phyloP scores from a whole-genome alignment of 140 eudicot genomes.

The Bidens hawaiensis region DNA sequence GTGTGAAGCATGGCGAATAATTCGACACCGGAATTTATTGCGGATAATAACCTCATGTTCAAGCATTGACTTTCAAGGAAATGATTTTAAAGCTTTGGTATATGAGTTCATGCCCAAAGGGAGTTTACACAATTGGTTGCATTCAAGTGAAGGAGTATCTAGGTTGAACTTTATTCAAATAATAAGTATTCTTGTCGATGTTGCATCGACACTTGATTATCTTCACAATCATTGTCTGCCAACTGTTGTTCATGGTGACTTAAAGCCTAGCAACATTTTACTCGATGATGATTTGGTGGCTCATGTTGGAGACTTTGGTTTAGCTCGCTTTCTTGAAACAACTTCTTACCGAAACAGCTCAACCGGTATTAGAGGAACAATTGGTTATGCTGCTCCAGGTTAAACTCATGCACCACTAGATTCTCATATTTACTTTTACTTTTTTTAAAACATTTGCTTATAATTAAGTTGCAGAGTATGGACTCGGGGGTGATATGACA shows the following conservation, averaged over 20 bases:
- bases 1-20: constrained; percentile 28
- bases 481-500: constrained; percentile 1
- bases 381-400: not conserved
- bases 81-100: constrained; percentile 40
- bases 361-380: not conserved
- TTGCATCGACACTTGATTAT: not conserved
- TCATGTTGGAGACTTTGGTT: not conserved
- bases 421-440: not conserved
- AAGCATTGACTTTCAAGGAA: constrained; percentile 30
- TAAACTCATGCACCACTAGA: not conserved
- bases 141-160: not conserved
- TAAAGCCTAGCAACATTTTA: not conserved
- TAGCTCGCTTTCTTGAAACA: not conserved
- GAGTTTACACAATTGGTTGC: constrained; percentile 23
- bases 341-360: not conserved
- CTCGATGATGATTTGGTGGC: not conserved
- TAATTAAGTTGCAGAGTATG: constrained; percentile 33
- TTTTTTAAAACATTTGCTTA: not conserved
- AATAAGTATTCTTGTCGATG: not conserved
- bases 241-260: not conserved
- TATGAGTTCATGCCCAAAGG: constrained; percentile 30
- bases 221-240: not conserved
- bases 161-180: not conserved
- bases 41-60: constrained; percentile 30
- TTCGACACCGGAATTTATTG: not conserved